These are phyloP conservation scores for Fonsecaea nubica DNA, from an alignment of 2,329 filamentous ascomycete genomes.

Conservation along the genomic window DNA sequence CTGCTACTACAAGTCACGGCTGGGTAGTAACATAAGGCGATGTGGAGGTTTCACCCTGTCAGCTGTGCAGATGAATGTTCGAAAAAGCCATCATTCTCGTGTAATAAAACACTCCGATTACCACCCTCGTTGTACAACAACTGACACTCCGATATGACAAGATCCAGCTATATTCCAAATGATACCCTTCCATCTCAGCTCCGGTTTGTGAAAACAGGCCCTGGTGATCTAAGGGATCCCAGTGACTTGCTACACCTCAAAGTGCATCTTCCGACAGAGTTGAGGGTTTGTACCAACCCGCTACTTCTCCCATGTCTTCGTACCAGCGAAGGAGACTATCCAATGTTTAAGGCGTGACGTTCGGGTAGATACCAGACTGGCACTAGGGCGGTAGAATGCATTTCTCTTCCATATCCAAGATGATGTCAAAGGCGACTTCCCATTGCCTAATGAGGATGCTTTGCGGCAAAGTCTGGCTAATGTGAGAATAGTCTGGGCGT, in stretches of 20 bases:
- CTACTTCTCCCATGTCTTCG: background rate
- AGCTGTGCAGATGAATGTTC: constrained; percentile 5
- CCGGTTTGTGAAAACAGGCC: background rate
- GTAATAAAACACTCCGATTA: constrained; percentile 27
- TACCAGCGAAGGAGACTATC: background rate
- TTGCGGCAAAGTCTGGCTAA: no score
- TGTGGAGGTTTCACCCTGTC: background rate
- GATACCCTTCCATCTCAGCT: constrained; percentile 2
- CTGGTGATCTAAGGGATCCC: background rate
- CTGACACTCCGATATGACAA: constrained; percentile 30
- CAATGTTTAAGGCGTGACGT: no score
- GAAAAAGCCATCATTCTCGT: constrained; percentile 12
- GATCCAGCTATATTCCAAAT: constrained; percentile 15
- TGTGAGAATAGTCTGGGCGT: no score
- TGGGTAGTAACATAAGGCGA: background rate
- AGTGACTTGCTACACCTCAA: background rate
- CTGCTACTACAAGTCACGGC: background rate
- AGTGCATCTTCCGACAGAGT: background rate
- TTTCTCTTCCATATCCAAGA: no score
- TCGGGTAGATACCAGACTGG: no score
- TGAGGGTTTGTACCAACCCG: background rate
- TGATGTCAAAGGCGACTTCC: no score
- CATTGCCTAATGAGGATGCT: no score
- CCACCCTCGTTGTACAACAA: constrained; percentile 34
- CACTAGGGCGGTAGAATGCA: no score